A percentile compares a stretch with the other conserved stretches of the same genome.
Conservation (phyloP, 106 monocot genomes). For the Dendrobium officinale region DNA sequence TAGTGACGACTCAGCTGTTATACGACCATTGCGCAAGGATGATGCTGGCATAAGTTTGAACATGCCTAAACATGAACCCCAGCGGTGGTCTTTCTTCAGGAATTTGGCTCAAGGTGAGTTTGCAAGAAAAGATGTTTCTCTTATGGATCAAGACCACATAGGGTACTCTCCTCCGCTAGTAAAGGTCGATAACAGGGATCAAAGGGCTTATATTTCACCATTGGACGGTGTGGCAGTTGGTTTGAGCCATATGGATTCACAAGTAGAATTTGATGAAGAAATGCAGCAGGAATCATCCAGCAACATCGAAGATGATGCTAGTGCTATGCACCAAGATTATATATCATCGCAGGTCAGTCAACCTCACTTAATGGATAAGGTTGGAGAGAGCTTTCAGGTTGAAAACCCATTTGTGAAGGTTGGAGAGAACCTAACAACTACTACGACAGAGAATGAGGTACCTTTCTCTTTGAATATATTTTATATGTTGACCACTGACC, state of each 20-base stretch:
- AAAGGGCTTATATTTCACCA: conserved; percentile 27
- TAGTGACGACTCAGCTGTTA: conserved; percentile 34
- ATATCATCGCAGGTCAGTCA: conserved; percentile 26
- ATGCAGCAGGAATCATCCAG: conserved; percentile 28
- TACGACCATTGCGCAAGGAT: conserved; percentile 30
- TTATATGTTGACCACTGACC: neutral
- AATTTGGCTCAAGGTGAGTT: conserved; percentile 86
- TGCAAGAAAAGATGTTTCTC: conserved; percentile 65
- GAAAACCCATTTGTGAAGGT: conserved; percentile 24
- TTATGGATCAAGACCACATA: conserved; percentile 80
- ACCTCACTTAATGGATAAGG: conserved; percentile 24
- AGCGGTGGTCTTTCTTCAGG: conserved; percentile 90
- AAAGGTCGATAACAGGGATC: conserved; percentile 29
- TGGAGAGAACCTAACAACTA: conserved; percentile 19
- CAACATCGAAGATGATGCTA: conserved; percentile 22
- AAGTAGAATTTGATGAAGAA: conserved; percentile 46
- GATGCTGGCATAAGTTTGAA: conserved; percentile 74
- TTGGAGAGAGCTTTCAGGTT: conserved; percentile 34
- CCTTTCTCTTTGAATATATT: conserved; percentile 5
- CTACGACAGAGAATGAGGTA: conserved; percentile 70
- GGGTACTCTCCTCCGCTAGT: conserved; percentile 24
- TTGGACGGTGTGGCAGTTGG: conserved; percentile 24
- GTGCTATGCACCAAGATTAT: conserved; percentile 24
- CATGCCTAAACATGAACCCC: conserved; percentile 70
- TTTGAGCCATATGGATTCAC: conserved; percentile 31